phyloP scores from a whole-genome alignment of 805 yeast species.

The Dipodascus albidus region DNA sequence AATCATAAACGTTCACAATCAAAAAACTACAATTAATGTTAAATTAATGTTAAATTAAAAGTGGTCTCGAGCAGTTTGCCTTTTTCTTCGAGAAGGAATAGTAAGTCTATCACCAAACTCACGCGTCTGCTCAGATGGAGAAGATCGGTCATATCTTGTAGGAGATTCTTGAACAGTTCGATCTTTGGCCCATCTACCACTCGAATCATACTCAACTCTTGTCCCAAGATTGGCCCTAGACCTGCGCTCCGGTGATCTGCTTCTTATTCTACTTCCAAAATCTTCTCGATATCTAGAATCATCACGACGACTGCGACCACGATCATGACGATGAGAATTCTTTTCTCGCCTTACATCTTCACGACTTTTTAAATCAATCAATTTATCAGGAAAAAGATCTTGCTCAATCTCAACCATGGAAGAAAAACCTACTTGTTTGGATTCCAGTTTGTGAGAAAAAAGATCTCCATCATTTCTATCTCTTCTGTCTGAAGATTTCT shows the following conservation, averaged over 20 bases:
- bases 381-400: background rate
- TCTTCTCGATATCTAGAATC: background rate
- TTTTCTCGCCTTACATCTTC: too few species aligned
- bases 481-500: constrained; percentile 6
- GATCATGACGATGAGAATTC: too few species aligned
- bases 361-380: background rate
- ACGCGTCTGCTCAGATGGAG: background rate
- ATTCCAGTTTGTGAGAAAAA: constrained; percentile 24
- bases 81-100: background rate
- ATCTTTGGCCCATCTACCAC: constrained; percentile 1
- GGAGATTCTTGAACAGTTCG: background rate
- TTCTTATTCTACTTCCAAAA: background rate
- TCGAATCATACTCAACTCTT: background rate
- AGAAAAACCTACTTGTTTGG: constrained; percentile 2
- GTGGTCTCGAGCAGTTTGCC: background rate
- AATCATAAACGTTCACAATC: too few species aligned
- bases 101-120: background rate
- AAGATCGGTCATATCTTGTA: background rate
- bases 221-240: too few species aligned
- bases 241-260: too few species aligned
- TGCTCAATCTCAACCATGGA: background rate
- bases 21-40: too few species aligned
- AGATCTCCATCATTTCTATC: constrained; percentile 25
- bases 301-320: too few species aligned
- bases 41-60: background rate